Conservation (phyloP, 352 stramenopile genomes). For the Blastocystis sp. region DNA sequence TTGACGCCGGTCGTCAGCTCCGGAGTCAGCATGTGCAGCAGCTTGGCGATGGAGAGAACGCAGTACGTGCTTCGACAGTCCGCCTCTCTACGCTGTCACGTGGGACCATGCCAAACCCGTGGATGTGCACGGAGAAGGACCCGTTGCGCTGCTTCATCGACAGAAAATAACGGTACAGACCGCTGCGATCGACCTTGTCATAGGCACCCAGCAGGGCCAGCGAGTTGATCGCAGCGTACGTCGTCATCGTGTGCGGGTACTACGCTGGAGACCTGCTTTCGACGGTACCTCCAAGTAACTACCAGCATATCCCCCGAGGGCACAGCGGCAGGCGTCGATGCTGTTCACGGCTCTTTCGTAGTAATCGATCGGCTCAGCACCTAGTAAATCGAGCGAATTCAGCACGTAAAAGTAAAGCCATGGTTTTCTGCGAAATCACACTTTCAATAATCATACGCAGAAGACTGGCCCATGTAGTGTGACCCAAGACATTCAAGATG, state of each 20-base stretch:
- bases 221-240: constrained; percentile 31
- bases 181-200: constrained; percentile 12
- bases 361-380: background rate
- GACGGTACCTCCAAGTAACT: background rate
- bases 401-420: constrained; percentile 52
- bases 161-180: constrained; percentile 80
- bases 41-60: constrained; percentile 81
- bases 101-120: constrained; percentile 70
- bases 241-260: constrained; percentile 33
- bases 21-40: constrained; percentile 83
- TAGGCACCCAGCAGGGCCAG: background rate
- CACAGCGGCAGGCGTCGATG: background rate
- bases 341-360: background rate
- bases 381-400: constrained; percentile 19
- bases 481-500: background rate
- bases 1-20: constrained; percentile 74
- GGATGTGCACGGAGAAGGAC: constrained; percentile 90
- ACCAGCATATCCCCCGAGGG: background rate
- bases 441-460: background rate
- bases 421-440: constrained; percentile 6
- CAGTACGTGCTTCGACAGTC: constrained; percentile 94
- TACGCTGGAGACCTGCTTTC: background rate
- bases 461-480: background rate
- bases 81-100: constrained; percentile 70
- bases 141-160: constrained; percentile 76